Conservation (phyloP, 108 stramenopile genomes). For the Cyclotella sp. region DNA sequence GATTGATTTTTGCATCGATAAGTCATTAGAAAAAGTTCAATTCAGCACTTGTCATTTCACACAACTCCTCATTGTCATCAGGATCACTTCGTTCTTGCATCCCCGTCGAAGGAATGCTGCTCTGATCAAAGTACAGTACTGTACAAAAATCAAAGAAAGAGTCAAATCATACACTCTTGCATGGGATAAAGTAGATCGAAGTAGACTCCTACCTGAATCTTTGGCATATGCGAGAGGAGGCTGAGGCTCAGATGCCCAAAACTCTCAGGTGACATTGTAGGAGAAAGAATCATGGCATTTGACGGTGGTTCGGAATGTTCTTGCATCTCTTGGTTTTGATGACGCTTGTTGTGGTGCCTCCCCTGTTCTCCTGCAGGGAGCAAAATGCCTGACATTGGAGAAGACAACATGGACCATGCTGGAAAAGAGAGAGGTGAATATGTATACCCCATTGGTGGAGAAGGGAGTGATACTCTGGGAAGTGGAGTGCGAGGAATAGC, state of each 20-base stretch:
- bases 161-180: neutral
- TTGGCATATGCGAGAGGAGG: neutral
- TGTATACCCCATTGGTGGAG: constrained; percentile 10
- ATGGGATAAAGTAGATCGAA: neutral
- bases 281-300: constrained; percentile 12
- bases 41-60: neutral
- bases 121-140: constrained; percentile 12
- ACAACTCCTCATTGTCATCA: neutral
- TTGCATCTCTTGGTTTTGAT: neutral
- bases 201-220: neutral
- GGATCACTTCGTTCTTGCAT: constrained; percentile 2
- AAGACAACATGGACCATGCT: neutral
- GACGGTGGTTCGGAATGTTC: neutral
- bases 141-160: neutral
- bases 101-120: constrained; percentile 7
- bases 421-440: neutral
- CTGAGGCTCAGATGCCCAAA: constrained; percentile 1
- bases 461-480: neutral
- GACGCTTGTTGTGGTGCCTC: neutral
- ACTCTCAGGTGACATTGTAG: constrained; percentile 12
- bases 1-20: neutral
- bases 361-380: neutral
- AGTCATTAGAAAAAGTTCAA: neutral
- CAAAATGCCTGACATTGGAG: neutral
- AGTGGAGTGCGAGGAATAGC: neutral